Base-by-base conservation (phyloP, 2,329 filamentous ascomycete species). In the Aspergillus fischeri region DNA sequence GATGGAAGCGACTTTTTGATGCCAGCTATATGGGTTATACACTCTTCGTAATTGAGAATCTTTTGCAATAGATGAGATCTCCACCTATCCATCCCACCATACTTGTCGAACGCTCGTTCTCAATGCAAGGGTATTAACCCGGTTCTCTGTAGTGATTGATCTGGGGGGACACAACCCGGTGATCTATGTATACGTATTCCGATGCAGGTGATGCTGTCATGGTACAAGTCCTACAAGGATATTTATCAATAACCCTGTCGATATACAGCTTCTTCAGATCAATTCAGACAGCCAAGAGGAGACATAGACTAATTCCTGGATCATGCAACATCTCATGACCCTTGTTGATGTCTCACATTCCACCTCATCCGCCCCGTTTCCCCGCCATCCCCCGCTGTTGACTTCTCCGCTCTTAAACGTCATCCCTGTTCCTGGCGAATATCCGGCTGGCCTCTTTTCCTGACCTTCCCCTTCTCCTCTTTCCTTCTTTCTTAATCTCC, bases 351-450 rank as follows among this genome's bases (percentile, higher is more conserved):
- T 47, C 44, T 47, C 44, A 47, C 21, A 47, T 45, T 45, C 42
- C 42, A 45, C 4, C 42, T 38, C n/a, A 4, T 47, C 44, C 44
- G 44, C 24, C 14, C 24, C 11, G 44, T 47, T 47, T 47, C 44
- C 44, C 24, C 44, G 44, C 44, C 20, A 47, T 47, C 44, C 0
- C 1, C 44, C 10, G 21, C 21, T 47, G 44, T 47, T 47, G 44
- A 47, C 44, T 47, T 47, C 44, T 47, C 44, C 21, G 44, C 44
- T 27, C 24, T 24, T 47, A 49, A 60, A 60, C 60, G 61, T 65
- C 61, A 62, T 62, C 61, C 42, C 49, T 41, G 60, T 61, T 60
- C 60, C 62, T 63, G 59, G 47, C 49, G 42, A 11, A 3, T 47
- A 27, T 21, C 44, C 7, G 21, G 24, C 44, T 14, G 21, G 9